phyloP scores from a whole-genome alignment of 192 early-diverging fungal species.

The Chytriomyces confervae region DNA sequence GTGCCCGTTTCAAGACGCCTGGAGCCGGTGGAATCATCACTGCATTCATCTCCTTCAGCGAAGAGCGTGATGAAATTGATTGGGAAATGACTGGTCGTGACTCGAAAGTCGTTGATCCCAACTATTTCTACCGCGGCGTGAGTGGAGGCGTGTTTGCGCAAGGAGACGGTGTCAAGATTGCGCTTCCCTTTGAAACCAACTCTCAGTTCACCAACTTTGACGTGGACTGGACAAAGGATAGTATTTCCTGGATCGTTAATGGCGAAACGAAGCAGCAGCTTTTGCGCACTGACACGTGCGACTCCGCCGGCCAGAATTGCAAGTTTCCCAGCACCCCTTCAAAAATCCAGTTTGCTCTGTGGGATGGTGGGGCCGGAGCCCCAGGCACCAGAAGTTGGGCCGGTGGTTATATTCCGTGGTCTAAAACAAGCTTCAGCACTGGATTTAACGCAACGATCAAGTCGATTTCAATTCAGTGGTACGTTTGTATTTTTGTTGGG shows the following conservation, averaged over 20 bases:
- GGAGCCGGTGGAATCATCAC: conserved; percentile 39
- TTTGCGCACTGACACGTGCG: conserved; percentile 6
- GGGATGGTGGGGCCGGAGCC: conserved; percentile 38
- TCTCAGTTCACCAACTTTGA: neutral
- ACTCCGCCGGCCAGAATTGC: conserved; percentile 28
- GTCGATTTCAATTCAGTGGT: conserved; percentile 45
- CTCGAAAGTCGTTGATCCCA: conserved; percentile 30
- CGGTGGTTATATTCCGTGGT: conserved; percentile 39
- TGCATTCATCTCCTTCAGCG: conserved; percentile 49
- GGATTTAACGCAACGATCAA: conserved; percentile 33
- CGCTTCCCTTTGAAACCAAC: neutral
- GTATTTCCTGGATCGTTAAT: conserved; percentile 43
- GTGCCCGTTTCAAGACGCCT: conserved; percentile 28
- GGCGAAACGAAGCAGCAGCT: conserved; percentile 11
- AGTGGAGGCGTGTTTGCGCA: neutral
- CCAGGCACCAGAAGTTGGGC: conserved; percentile 43
- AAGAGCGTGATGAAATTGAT: conserved; percentile 55
- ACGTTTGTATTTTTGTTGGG: conserved; percentile 2
- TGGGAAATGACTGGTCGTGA: conserved; percentile 48
- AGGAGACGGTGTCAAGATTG: conserved; percentile 4
- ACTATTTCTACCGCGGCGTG: conserved; percentile 51
- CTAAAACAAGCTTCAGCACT: neutral
- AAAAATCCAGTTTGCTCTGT: conserved; percentile 49
- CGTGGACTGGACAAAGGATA: conserved; percentile 35
- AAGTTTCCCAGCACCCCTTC: conserved; percentile 44